A percentile compares a stretch with the other conserved stretches of the same genome.
Conservation (phyloP, 495 filamentous ascomycete genomes). For the Aspergillus egyptiacus region DNA sequence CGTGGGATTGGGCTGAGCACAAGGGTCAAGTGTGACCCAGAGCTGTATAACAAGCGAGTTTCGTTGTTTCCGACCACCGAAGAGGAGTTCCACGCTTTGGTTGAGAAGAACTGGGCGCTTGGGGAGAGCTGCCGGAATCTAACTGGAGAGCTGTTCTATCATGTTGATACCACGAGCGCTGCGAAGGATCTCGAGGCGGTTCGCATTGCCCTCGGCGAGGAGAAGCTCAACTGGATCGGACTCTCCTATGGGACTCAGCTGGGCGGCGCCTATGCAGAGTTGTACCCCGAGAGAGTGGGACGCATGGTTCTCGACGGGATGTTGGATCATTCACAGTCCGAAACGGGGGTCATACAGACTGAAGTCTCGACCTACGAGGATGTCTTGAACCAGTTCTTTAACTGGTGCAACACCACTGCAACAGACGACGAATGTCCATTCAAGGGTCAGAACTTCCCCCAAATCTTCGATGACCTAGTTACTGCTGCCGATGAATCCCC, state of each 20-base stretch:
- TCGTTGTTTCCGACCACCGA: slow-evolving; percentile 19
- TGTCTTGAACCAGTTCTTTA: slow-evolving; percentile 31
- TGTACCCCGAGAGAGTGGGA: slow-evolving; percentile 38
- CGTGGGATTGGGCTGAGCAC: slow-evolving; percentile 38
- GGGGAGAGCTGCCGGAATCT: slow-evolving; percentile 31
- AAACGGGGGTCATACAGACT: slow-evolving; percentile 5
- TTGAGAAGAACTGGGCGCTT: slow-evolving; percentile 6
- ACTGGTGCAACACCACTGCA: slow-evolving; percentile 24
- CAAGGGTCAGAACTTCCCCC: slow-evolving; percentile 21
- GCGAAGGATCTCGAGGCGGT: slow-evolving; percentile 40
- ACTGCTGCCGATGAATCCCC: slow-evolving; percentile 23
- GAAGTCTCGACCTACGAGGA: slow-evolving; percentile 18
- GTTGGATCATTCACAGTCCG: slow-evolving; percentile 26
- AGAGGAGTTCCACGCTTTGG: not conserved
- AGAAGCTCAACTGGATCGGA: slow-evolving; percentile 48
- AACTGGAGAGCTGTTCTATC: slow-evolving; percentile 20
- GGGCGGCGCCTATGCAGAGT: slow-evolving; percentile 42
- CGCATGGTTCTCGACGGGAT: slow-evolving; percentile 39
- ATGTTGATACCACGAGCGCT: slow-evolving; percentile 38
- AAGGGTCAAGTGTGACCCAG: slow-evolving; percentile 32
- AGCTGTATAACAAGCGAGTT: slow-evolving; percentile 28
- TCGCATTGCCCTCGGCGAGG: slow-evolving; percentile 31
- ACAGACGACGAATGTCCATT: slow-evolving; percentile 16
- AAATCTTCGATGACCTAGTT: slow-evolving; percentile 20
- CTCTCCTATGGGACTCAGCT: slow-evolving; percentile 56